phyloP scores from a whole-genome alignment of 371 early-diverging fungal genomes.

The Haplosporangium sp. region DNA sequence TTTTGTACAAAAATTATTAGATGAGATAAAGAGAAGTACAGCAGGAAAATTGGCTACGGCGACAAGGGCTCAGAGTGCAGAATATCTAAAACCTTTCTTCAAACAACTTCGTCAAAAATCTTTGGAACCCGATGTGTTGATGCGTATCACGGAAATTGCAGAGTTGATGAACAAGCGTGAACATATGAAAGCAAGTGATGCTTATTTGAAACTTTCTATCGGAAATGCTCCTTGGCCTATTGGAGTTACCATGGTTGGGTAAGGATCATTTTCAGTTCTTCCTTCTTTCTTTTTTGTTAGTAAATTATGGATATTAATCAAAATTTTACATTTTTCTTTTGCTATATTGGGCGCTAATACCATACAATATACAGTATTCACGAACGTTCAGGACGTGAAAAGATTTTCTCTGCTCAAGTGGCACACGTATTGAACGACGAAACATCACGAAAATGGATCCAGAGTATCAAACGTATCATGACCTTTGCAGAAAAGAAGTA shows the following conservation, averaged over 20 bases:
- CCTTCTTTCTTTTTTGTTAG: neutral
- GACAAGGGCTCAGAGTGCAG: constrained; percentile 85
- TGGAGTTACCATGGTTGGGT: constrained; percentile 92
- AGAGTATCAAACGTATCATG: constrained; percentile 96
- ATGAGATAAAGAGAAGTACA: constrained; percentile 75
- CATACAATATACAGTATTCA: constrained; percentile 78
- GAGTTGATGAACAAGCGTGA: constrained; percentile 85
- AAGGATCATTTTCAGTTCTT: neutral
- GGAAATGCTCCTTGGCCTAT: constrained; percentile 99
- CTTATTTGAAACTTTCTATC: constrained; percentile 93
- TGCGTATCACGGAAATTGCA: constrained; percentile 91
- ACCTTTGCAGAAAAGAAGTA: constrained; percentile 94
- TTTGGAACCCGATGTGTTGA: constrained; percentile 88
- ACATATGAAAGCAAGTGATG: constrained; percentile 93
- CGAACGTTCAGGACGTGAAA: constrained; percentile 96
- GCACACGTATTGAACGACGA: constrained; percentile 99
- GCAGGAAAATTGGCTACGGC: constrained; percentile 86
- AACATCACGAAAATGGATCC: constrained; percentile 97
- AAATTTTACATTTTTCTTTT: too few relatives aligned
- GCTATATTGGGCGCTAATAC: too few relatives aligned
- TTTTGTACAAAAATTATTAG: constrained; percentile 22
- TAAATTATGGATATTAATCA: too few relatives aligned
- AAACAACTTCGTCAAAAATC: constrained; percentile 82
- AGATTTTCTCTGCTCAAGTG: constrained; percentile 93
- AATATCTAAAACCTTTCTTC: constrained; percentile 93